Conservation (phyloP, 495 filamentous ascomycete species). For the Hyaloscypha hepaticicola region DNA sequence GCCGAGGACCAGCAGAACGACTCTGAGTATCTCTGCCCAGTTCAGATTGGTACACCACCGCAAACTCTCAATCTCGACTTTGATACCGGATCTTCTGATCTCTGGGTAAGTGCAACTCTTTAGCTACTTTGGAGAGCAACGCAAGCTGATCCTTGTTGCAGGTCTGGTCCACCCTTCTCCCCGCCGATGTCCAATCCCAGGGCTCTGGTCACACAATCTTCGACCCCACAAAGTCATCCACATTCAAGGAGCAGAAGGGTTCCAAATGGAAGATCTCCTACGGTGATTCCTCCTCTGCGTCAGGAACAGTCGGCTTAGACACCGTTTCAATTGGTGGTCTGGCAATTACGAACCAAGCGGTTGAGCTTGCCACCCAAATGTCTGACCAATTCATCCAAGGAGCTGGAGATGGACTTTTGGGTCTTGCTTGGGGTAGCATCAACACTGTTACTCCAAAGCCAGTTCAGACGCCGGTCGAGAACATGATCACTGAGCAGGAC, state of each 20-base stretch:
- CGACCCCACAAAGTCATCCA: slow-evolving; percentile 59
- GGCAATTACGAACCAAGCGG: slow-evolving; percentile 62
- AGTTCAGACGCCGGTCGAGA: slow-evolving; percentile 70
- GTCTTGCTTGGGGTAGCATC: slow-evolving; percentile 67
- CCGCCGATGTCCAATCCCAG: slow-evolving; percentile 37
- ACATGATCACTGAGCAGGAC: slow-evolving; percentile 68
- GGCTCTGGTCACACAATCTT: slow-evolving; percentile 49
- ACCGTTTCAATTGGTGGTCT: slow-evolving; percentile 66
- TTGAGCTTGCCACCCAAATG: slow-evolving; percentile 67
- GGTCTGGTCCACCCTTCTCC: slow-evolving; percentile 63
- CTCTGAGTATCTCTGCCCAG: slow-evolving; percentile 63
- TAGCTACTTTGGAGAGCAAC: neutral
- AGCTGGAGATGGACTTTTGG: slow-evolving; percentile 70
- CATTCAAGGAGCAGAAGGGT: slow-evolving; percentile 52
- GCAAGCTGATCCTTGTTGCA: slow-evolving; percentile 32
- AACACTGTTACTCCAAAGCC: slow-evolving; percentile 64
- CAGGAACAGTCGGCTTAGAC: slow-evolving; percentile 71
- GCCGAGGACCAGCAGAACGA: slow-evolving; percentile 79
- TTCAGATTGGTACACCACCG: slow-evolving; percentile 65
- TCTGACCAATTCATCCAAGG: slow-evolving; percentile 60
- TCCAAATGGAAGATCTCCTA: slow-evolving; percentile 70
- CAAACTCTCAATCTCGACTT: slow-evolving; percentile 70
- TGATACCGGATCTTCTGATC: slow-evolving; percentile 74
- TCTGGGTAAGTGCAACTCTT: slow-evolving; percentile 59
- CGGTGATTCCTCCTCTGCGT: slow-evolving; percentile 69